Base-by-base conservation (phyloP, 306 rosid species). In the Cajanus cajan region DNA sequence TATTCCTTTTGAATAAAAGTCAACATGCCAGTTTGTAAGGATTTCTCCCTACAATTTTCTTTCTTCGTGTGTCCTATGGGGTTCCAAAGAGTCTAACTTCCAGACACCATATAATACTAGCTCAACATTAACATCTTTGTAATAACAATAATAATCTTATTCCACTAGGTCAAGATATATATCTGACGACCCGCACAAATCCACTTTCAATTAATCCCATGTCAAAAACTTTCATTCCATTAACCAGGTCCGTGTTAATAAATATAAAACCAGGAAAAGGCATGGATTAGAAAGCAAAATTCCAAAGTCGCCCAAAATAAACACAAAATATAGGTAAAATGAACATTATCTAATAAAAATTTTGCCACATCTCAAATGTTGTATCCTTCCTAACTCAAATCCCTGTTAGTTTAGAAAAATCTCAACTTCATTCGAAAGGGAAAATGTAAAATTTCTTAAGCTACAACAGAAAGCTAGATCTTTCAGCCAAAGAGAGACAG, bases 401-500 rank as follows among this genome's bases (percentile, higher is more conserved):
- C 51, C 70, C 47, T 70, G 82, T 66, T 83, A 71, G 59, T 79
- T 79, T 75, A 16, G 37, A 75, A 55, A 58, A 82, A 65, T 43
- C 85, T 81, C 87, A 74, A 87, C 76, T 77, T 80, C 84, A 74
- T 61, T 66, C n/a, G 69, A 76, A 75, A 36, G 45, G 5, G 1
- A 4, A 19, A 66, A 18, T 65, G 25, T 59, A 71, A 34, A 40
- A 82, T 73, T 73, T 68, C 80, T 74, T 61, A 89, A 68, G 78
- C 90, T 92, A 94, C 91, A 92, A 83, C 80, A 87, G 82, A 82
- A 84, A 81, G 77, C 65, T 62, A 80, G 76, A 52, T 71, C 55
- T 82, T 82, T 74, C 83, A 71, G 86, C 87, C 90, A 74, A 86
- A 73, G n/a, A n/a, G n/a, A n/a, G n/a, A n/a, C n/a, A n/a, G n/a